Base-by-base conservation (phyloP, 176 grass and related monocot genomes). In the Oryza australiensis region DNA sequence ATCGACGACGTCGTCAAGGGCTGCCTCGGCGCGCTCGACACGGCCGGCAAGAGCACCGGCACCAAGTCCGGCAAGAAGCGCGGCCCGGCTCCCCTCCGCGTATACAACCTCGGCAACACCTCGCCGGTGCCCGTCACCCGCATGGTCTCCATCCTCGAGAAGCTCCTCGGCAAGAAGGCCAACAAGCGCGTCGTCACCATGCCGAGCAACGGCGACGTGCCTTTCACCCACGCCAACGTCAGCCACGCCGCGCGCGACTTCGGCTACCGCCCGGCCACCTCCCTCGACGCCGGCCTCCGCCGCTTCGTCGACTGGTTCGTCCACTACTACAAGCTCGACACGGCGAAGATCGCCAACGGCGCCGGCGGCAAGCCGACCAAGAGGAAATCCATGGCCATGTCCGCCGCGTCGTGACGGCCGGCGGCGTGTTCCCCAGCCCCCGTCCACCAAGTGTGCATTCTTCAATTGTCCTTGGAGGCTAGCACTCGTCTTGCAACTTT, bases 21-120 rank as follows among this genome's bases (percentile, higher is more conserved):
- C 16, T 92, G 87, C 80, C 81, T 99, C 83, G 91, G 96, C 27
- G 91, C 96, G 18, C 83, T 99, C 64, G 96, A 95, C 86, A 89
- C 96, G 5, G 93, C 93, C 48, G 73, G 87, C 7, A 86, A 22
- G 79, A 95, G 93, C 90, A 99, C 93, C 5, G 97, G 97, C 5
- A 75, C 85, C 45, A 85, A 62, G 72, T 88, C 89, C 24, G 69
- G 87, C 35, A 90, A 90, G 82, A 99, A 96, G 73, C 16, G 28
- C 0, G 80, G 93, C 1, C 85, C 85, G 0, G 97, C 97, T 22
- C 84, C 94, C 0, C 84, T 99, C 48, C 75, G 93, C 82, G 87
- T 95, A 26, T 99, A 99, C 85, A 99, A 99, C 78, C 89, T 99
- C 45, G 97, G 93, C 30, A 99, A 99, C 85, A 99, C 91, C 20